These are phyloP conservation scores for Houttuynia cordata DNA, from an alignment of 164 flowering plant genomes.

Conservation along the genomic window DNA sequence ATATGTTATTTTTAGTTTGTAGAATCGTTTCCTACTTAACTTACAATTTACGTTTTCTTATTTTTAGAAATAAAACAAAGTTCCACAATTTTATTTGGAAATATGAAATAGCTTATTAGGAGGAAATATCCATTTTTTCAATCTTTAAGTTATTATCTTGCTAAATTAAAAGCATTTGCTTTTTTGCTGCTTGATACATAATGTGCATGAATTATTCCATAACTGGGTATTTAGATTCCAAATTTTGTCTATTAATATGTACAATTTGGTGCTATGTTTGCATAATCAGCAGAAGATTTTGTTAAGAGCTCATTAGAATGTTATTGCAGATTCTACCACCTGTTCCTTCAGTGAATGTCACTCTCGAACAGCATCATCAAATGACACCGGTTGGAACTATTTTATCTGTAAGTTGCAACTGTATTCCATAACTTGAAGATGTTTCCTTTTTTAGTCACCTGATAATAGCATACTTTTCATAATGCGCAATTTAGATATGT, in stretches of 20 bases:
- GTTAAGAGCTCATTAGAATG: constrained; percentile 1
- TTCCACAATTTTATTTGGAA: too few species aligned
- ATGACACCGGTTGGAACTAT: constrained; percentile 68
- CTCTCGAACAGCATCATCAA: constrained; percentile 53
- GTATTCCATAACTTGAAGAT: neutral
- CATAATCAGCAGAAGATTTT: neutral
- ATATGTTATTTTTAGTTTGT: too few species aligned
- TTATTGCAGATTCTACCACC: constrained; percentile 60
- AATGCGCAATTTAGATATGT: too few species aligned
- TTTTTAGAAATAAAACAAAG: too few species aligned
- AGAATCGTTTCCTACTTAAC: too few species aligned
- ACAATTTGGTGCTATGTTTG: too few species aligned
- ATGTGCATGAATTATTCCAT: neutral
- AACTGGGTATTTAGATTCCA: neutral
- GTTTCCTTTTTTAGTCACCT: too few species aligned
- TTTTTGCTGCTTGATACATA: neutral
- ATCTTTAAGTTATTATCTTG: neutral
- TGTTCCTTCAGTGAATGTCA: constrained; percentile 57
- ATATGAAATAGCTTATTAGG: too few species aligned
- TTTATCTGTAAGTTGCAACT: constrained; percentile 47
- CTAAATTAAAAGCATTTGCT: neutral
- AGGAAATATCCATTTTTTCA: neutral
- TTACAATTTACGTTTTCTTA: too few species aligned
- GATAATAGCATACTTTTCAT: too few species aligned
- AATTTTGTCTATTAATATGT: neutral